Evolutionary conservation across 495 filamentous ascomycete genomes (phyloP), one percentile per base, ranked within the genome.

Genomic region (Barbatosphaeria neglecta): DNA sequence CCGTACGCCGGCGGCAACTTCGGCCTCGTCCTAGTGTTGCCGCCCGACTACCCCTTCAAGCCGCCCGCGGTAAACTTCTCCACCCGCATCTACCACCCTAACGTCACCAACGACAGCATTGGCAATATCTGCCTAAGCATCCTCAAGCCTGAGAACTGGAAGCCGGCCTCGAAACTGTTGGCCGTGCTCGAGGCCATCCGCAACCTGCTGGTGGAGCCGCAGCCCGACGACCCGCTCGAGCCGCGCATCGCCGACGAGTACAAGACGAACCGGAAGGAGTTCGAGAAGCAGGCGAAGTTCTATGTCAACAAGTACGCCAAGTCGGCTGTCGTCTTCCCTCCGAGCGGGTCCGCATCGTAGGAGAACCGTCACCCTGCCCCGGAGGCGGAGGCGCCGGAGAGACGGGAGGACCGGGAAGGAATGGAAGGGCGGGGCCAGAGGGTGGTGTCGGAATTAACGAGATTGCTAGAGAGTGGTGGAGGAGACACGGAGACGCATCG

Each of bases 71-170:
- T 98, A 51, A 82, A 71, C 54, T 98, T 97, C 78, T 74, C 77
- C 43, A 98, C 92, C 33, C 95, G 92, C 60, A 87, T 98, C 68
- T 98, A 95, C 73, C 92, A 98, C 74, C 93, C 93, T 13, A 98
- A 98, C 67, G 81, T 98, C 39, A 89, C 86, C 59, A 95, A 95
- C 73, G 93, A 97, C 64, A 82, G 82, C 53, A 41, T 84, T 47
- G 92, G 92, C 8, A 79, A 73, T 58, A 94, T 98, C 84, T 98
- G 92, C 64, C 75, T 98, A 27, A 84, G 81, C 9, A 80, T 94
- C 65, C 76, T 98, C 50, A 83, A 89, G 47, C 54, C 80, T 19
- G 93, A 96, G 49, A 83, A 89, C 57, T 98, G 93, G 93, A 98
- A 98, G 73, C 92, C 92, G 1, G 80, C 79, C 24, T 84, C 80